Conservation (phyloP, 495 filamentous ascomycete genomes). For the Daldinia decipiens region DNA sequence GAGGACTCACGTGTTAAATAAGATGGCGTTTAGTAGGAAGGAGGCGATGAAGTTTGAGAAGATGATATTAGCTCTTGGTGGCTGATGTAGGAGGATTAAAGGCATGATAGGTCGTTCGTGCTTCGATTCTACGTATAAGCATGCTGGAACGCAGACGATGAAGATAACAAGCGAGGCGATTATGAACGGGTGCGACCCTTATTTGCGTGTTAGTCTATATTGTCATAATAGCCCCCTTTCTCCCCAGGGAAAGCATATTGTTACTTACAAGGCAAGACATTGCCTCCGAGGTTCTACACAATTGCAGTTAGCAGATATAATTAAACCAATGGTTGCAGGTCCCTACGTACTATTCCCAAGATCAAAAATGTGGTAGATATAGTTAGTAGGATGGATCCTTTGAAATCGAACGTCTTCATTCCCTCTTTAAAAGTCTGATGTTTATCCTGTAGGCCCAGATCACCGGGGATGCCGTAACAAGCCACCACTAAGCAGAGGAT, state of each 20-base stretch:
- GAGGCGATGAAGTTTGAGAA: conserved; percentile 74
- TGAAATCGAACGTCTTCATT: conserved; percentile 73
- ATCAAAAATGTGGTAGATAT: conserved; percentile 72
- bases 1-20: conserved; percentile 71
- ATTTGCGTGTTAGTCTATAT: conserved; percentile 16
- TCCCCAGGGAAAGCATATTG: background rate
- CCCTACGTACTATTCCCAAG: conserved; percentile 67
- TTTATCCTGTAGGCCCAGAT: conserved; percentile 66
- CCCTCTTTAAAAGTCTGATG: conserved; percentile 64
- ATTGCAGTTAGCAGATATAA: conserved; percentile 40
- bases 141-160: conserved; percentile 63
- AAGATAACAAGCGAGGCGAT: conserved; percentile 69
- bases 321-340: background rate
- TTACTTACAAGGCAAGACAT: conserved; percentile 67
- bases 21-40: conserved; percentile 71
- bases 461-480: conserved; percentile 65
- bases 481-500: conserved; percentile 68
- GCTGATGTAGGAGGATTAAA: conserved; percentile 65
- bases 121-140: conserved; percentile 69
- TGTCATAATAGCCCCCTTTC: background rate
- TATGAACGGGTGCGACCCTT: conserved; percentile 75
- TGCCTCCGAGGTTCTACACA: conserved; percentile 75
- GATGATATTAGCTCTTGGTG: conserved; percentile 73
- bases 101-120: conserved; percentile 78
- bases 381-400: conserved; percentile 73